Percentiles rank a stretch among this genome's conserved stretches.
Conservation (phyloP, 495 filamentous ascomycete species). For the Xylaria sp. region DNA sequence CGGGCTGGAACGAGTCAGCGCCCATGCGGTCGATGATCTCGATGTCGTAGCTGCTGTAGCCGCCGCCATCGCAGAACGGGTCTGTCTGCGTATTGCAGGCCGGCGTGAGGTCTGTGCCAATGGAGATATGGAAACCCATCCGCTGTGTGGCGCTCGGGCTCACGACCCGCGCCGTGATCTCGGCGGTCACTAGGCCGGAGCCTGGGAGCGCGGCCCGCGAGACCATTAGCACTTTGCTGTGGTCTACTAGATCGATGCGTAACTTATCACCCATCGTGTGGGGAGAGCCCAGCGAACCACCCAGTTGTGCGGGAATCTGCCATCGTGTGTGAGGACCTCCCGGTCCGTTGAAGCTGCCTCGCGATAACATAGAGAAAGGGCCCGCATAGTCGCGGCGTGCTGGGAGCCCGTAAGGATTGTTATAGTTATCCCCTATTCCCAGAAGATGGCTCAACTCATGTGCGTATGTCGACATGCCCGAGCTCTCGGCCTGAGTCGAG, state of each 20-base stretch:
- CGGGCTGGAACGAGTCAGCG: slow-evolving; percentile 48
- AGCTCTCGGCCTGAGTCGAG: slow-evolving; percentile 52
- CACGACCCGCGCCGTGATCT: slow-evolving; percentile 47
- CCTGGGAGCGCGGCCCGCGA: slow-evolving; percentile 42
- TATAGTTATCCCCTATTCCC: slow-evolving; percentile 53
- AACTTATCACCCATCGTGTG: slow-evolving; percentile 52
- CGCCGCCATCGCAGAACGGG: slow-evolving; percentile 49
- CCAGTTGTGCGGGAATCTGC: slow-evolving; percentile 48
- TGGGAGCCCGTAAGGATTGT: slow-evolving; percentile 49
- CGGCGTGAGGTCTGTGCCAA: slow-evolving; percentile 44
- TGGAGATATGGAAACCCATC: slow-evolving; percentile 47
- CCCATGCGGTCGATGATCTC: slow-evolving; percentile 54
- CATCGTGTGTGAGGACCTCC: slow-evolving; percentile 53
- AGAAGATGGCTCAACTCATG: slow-evolving; percentile 51
- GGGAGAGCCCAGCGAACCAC: slow-evolving; percentile 47
- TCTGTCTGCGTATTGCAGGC: slow-evolving; percentile 44
- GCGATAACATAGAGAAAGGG: slow-evolving; percentile 49
- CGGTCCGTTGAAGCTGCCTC: slow-evolving; percentile 52
- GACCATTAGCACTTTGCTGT: slow-evolving; percentile 41
- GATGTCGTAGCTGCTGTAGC: slow-evolving; percentile 49
- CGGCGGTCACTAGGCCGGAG: slow-evolving; percentile 47
- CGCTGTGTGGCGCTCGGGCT: slow-evolving; percentile 38
- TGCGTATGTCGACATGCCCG: slow-evolving; percentile 49
- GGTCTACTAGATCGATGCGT: slow-evolving; percentile 45
- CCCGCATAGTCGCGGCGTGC: slow-evolving; percentile 48